Percentiles rank a stretch among this genome's conserved stretches.
These are phyloP conservation scores for Cnidoscolus chayamansa DNA, from an alignment of 441 rosid species.

Conservation along the genomic window DNA sequence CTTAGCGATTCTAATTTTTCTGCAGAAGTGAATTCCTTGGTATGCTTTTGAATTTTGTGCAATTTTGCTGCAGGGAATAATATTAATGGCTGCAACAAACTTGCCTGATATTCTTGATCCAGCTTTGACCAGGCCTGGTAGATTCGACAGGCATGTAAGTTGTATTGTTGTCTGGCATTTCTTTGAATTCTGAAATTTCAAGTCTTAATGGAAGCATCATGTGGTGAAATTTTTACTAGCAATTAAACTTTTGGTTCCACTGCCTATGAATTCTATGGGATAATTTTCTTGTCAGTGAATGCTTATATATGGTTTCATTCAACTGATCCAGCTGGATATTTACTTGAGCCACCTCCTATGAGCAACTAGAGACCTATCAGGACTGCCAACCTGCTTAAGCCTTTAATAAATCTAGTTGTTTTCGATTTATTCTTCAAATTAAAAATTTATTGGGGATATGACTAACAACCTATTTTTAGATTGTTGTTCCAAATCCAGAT, in stretches of 20 bases:
- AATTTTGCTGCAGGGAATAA: conserved; percentile 64
- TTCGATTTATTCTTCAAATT: conserved; percentile 4
- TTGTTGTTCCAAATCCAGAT: conserved; percentile 93
- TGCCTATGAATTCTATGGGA: conserved; percentile 6
- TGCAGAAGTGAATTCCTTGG: neutral
- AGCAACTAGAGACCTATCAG: conserved; percentile 3
- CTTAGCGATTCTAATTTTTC: neutral
- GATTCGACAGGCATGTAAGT: conserved; percentile 99
- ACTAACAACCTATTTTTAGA: conserved; percentile 45
- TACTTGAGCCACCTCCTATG: neutral
- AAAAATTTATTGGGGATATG: conserved; percentile 18
- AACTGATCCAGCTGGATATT: neutral
- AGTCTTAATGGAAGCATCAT: neutral
- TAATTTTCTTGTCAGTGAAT: neutral
- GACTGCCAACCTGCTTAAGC: neutral
- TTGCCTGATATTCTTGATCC: conserved; percentile 99
- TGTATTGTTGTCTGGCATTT: conserved; percentile 18
- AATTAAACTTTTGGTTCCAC: neutral
- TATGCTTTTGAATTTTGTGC: conserved; percentile 13
- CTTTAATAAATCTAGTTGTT: neutral
- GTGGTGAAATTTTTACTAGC: neutral
- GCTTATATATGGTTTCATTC: neutral
- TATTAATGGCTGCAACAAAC: conserved; percentile 98
- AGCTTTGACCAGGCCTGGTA: conserved; percentile 98
- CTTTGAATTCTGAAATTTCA: neutral